Conservation (phyloP, 2,329 filamentous ascomycete genomes). For the Aspergillus uvarum region DNA sequence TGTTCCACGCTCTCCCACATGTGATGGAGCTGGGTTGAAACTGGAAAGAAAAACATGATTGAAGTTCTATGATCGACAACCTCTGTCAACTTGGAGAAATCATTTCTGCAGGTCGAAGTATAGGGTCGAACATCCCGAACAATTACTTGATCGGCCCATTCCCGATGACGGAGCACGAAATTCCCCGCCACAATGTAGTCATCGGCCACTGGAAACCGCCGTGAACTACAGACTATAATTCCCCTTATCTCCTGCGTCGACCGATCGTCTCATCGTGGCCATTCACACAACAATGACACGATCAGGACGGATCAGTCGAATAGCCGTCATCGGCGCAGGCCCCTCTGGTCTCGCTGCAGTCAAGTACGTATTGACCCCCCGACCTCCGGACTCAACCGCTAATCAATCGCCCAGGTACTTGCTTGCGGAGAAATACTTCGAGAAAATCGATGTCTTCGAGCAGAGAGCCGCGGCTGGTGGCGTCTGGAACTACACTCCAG, state of each 20-base stretch:
- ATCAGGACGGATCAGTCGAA: slow-evolving; percentile 31
- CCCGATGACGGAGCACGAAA: background rate
- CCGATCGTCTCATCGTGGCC: too few relatives aligned
- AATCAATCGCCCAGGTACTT: slow-evolving; percentile 59
- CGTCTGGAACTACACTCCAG: slow-evolving; percentile 76
- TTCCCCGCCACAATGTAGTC: background rate
- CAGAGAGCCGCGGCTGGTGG: slow-evolving; percentile 76
- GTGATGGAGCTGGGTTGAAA: too few relatives aligned
- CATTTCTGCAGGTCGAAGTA: background rate
- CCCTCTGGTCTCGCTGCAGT: slow-evolving; percentile 75
- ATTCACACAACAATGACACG: slow-evolving; percentile 18
- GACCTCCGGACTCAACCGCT: slow-evolving; percentile 11
- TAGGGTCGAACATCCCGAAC: background rate
- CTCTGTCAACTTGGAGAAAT: too few relatives aligned
- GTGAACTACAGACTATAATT: background rate
- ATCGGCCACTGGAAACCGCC: background rate
- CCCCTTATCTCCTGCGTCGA: background rate
- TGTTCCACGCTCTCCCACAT: too few relatives aligned
- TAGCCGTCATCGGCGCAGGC: slow-evolving; percentile 82
- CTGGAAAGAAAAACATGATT: too few relatives aligned
- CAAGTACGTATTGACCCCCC: slow-evolving; percentile 50
- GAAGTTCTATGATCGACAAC: too few relatives aligned
- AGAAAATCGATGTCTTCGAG: slow-evolving; percentile 75
- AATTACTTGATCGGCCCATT: background rate
- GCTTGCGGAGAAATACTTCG: slow-evolving; percentile 67